Evolutionary conservation across 345 rosid genomes (phyloP), one percentile per base, ranked within the genome.

Genomic region (Populus davidiana): DNA sequence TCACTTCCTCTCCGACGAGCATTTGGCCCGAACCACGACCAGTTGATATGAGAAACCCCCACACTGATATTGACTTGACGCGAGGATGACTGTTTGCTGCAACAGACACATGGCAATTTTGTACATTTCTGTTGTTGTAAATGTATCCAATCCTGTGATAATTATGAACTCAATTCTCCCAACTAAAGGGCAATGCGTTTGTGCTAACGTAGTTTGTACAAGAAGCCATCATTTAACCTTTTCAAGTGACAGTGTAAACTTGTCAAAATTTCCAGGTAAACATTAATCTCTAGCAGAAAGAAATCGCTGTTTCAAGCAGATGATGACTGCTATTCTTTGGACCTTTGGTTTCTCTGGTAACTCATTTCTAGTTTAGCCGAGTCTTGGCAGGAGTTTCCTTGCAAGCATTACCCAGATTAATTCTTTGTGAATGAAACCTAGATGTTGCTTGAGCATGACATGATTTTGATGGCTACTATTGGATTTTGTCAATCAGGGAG

Each of bases 1-100:
- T 85, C 79, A 80, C 85, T 39, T 84, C 90, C 39, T 78, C 92
- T 27, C 67, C 88, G 35, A 79, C 87, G 80, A 85, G 85, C 3
- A 78, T 82, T 44, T 96, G 99, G 98, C 86, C 91, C 0, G 88
- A 87, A 69, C 80, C 90, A 25, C 90, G 91, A 67, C 82, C 90
- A 27, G 80, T 86, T 74, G 97, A 90, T 84, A 72, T 87, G 89
- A 93, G 93, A 81, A 90, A 85, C 78, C 90, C 89, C 59, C 98
- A 87, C 86, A 85, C 85, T n/a, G 96, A 88, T 83, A 92, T 93
- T 82, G 97, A 96, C 88, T 87, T 96, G 90, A 92, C 85, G 18
- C 90, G 92, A 20, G 97, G 99, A 83, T 93, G 91, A 92, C 74
- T 31, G 72, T 73, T 69, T 62, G 87, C 83, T 78, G 91, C 91